These are phyloP conservation scores for Cyberlindnera samutprakarnensis DNA, from an alignment of 805 yeast species.

Conservation along the genomic window DNA sequence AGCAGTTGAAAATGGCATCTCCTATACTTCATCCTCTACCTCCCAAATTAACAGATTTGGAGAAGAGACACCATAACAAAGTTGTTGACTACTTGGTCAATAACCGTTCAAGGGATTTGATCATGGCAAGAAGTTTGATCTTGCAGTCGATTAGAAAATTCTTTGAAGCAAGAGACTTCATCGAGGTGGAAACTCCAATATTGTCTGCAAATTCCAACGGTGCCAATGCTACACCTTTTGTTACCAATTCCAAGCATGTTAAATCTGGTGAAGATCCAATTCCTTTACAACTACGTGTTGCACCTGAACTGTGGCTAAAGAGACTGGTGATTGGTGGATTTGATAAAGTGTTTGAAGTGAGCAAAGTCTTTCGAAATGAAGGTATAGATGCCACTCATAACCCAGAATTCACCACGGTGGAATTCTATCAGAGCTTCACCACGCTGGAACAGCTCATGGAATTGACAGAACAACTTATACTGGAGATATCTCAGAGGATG, in stretches of 20 bases:
- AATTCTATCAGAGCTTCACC: constrained; percentile 73
- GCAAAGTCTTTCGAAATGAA: constrained; percentile 82
- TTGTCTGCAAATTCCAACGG: constrained; percentile 71
- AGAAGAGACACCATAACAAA: constrained; percentile 55
- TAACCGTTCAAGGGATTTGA: constrained; percentile 36
- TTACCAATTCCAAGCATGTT: constrained; percentile 36
- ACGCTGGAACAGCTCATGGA: constrained; percentile 58
- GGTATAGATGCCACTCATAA: constrained; percentile 91
- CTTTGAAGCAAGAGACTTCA: constrained; percentile 45
- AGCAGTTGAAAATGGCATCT: constrained; percentile 45
- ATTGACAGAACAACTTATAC: constrained; percentile 53
- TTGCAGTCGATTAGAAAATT: constrained; percentile 49
- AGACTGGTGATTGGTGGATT: constrained; percentile 76
- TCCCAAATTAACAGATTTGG: constrained; percentile 45
- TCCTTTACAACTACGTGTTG: constrained; percentile 65
- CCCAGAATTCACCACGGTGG: constrained; percentile 90
- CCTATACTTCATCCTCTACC: constrained; percentile 73
- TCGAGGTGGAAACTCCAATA: constrained; percentile 89
- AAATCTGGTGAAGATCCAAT: constrained; percentile 21
- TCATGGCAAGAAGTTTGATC: constrained; percentile 47
- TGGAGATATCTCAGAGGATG: constrained; percentile 29
- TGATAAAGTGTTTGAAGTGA: constrained; percentile 82
- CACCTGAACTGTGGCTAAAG: constrained; percentile 94
- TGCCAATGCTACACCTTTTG: constrained; percentile 88
- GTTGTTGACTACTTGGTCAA: constrained; percentile 70